phyloP scores from a whole-genome alignment of 1,284 basidiomycete species.

The Pterulicium gracile region DNA sequence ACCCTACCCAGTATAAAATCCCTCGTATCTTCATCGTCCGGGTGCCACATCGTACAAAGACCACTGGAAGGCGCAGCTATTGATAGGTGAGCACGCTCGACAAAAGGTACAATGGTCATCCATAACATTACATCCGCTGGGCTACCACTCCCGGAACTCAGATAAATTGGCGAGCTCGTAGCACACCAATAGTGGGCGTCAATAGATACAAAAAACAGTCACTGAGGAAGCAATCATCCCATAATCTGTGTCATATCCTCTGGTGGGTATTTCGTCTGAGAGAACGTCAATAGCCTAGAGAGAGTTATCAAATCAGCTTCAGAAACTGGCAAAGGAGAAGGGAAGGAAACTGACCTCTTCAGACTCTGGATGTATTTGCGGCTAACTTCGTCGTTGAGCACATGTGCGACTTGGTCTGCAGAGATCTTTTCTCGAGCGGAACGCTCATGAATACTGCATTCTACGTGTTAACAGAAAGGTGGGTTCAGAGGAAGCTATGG shows the following conservation, averaged over 20 bases:
- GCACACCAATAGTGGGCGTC: too few species aligned
- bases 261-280: slow-evolving; percentile 90
- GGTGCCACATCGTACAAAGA: too few species aligned
- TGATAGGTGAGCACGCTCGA: too few species aligned
- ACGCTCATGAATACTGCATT: slow-evolving; percentile 86
- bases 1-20: too few species aligned
- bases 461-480: not conserved
- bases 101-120: too few species aligned
- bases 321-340: too few species aligned
- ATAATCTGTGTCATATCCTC: slow-evolving; percentile 85
- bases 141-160: too few species aligned
- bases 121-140: too few species aligned
- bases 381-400: slow-evolving; percentile 97
- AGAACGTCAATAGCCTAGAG: slow-evolving; percentile 83
- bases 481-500: not conserved
- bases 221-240: slow-evolving; percentile 41
- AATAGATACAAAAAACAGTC: too few species aligned
- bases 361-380: slow-evolving; percentile 98
- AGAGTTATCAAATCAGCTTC: slow-evolving; percentile 7
- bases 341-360: slow-evolving; percentile 59
- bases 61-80: too few species aligned
- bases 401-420: slow-evolving; percentile 93
- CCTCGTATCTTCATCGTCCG: too few species aligned
- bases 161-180: too few species aligned
- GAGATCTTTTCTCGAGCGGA: slow-evolving; percentile 96